phyloP scores from a whole-genome alignment of 495 filamentous ascomycete species.

The Aspergillus bridgeri region DNA sequence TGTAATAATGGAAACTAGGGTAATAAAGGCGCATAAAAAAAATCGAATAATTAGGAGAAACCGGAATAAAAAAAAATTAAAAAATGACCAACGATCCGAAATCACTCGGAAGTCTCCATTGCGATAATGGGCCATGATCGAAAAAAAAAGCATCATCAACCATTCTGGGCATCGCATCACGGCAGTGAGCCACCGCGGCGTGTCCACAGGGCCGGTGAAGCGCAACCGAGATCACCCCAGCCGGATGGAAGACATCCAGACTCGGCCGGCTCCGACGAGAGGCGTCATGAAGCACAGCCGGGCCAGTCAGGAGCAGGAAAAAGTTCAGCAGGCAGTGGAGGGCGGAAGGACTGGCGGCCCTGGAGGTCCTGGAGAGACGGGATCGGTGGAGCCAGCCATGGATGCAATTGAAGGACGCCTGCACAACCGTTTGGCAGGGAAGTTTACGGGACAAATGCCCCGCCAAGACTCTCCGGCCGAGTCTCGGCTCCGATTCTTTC shows the following conservation, averaged over 20 bases:
- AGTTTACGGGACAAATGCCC: constrained; percentile 8
- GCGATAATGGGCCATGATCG: background rate
- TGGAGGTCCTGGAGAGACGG: constrained; percentile 18
- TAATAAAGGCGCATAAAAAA: constrained; percentile 4
- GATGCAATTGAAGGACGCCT: constrained; percentile 10
- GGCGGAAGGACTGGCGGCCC: no score
- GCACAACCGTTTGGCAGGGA: constrained; percentile 13
- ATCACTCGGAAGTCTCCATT: background rate
- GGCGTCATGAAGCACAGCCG: constrained; percentile 1
- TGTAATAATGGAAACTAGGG: constrained; percentile 13
- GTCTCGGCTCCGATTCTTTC: constrained; percentile 26
- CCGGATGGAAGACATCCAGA: constrained; percentile 15
- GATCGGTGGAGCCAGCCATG: constrained; percentile 2
- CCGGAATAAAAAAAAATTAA: constrained; percentile 6
- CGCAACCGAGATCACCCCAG: constrained; percentile 35
- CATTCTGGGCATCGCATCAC: background rate
- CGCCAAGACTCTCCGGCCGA: constrained; percentile 28
- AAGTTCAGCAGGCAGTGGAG: background rate
- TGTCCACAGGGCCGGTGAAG: constrained; percentile 17
- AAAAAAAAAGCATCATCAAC: background rate
- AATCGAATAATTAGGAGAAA: background rate
- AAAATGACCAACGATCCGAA: constrained; percentile 5
- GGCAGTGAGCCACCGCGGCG: constrained; percentile 6
- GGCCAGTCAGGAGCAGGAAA: background rate
- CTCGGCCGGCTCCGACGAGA: constrained; percentile 34